These are phyloP conservation scores for Monosporascus sp. DNA, from an alignment of 2,329 filamentous ascomycete genomes.

Conservation along the genomic window DNA sequence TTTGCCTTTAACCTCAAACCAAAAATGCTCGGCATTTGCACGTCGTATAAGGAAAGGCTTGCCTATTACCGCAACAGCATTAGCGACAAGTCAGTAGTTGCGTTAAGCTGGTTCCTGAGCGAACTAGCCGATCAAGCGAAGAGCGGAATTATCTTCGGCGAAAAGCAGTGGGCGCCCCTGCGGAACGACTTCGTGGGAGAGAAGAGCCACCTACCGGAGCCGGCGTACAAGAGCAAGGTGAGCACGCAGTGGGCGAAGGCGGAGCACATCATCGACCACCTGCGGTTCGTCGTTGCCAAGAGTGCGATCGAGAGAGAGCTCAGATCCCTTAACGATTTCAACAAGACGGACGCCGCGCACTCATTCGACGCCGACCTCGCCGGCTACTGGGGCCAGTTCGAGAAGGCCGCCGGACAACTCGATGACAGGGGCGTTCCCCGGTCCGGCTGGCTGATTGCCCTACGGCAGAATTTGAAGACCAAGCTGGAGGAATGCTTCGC, in stretches of 20 bases:
- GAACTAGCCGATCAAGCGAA: slow-evolving; percentile 50
- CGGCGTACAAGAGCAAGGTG: slow-evolving; percentile 31
- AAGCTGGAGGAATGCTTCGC: background rate
- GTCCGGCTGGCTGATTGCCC: background rate
- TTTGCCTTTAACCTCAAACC: slow-evolving; percentile 50
- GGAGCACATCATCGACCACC: slow-evolving; percentile 51
- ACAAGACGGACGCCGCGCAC: slow-evolving; percentile 6
- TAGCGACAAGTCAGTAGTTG: slow-evolving; percentile 32
- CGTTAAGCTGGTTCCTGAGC: slow-evolving; percentile 42
- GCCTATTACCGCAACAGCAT: slow-evolving; percentile 52
- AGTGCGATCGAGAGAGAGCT: slow-evolving; percentile 29
- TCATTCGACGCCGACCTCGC: slow-evolving; percentile 33
- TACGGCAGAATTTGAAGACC: background rate
- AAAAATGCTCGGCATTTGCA: slow-evolving; percentile 55
- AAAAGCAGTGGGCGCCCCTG: slow-evolving; percentile 31
- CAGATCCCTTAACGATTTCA: slow-evolving; percentile 19
- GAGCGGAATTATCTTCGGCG: slow-evolving; percentile 42
- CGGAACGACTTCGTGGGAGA: slow-evolving; percentile 12
- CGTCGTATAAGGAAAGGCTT: slow-evolving; percentile 52
- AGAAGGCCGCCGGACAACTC: background rate
- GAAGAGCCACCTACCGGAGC: background rate
- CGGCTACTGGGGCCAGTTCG: background rate
- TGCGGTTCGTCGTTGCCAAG: slow-evolving; percentile 48
- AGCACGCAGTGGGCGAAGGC: slow-evolving; percentile 15
- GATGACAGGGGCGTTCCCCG: background rate